These are phyloP conservation scores for Entrophospora sp. DNA, from an alignment of 192 early-diverging fungal species.

Conservation along the genomic window DNA sequence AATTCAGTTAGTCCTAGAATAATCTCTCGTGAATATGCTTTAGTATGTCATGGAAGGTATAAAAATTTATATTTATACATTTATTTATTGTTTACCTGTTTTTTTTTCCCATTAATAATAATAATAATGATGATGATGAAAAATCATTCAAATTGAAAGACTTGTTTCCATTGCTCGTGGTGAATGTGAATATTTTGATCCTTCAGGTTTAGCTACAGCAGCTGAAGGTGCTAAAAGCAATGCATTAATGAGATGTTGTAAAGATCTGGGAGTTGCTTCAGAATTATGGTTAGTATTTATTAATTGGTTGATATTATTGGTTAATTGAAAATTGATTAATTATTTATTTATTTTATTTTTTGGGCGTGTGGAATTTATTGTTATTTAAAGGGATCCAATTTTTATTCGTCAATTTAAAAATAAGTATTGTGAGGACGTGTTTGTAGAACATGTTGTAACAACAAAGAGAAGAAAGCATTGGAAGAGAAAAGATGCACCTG, in stretches of 20 bases:
- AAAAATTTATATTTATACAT: background rate
- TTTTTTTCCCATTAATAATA: background rate
- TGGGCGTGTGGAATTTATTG: background rate
- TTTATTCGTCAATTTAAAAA: slow-evolving; percentile 85
- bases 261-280: slow-evolving; percentile 84
- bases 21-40: slow-evolving; percentile 86
- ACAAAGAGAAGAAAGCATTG: slow-evolving; percentile 78
- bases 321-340: background rate
- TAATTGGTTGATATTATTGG: background rate
- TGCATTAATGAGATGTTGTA: slow-evolving; percentile 94
- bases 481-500: slow-evolving; percentile 64
- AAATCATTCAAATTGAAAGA: background rate
- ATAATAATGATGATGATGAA: background rate
- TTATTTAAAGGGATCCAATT: slow-evolving; percentile 63
- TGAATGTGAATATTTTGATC: slow-evolving; percentile 85
- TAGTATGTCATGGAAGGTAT: slow-evolving; percentile 77
- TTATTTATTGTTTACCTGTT: too few species aligned
- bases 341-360: background rate
- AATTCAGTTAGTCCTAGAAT: slow-evolving; percentile 71
- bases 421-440: slow-evolving; percentile 67
- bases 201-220: slow-evolving; percentile 66
- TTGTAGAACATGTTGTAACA: slow-evolving; percentile 63
- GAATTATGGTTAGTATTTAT: slow-evolving; percentile 69
- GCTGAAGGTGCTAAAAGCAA: slow-evolving; percentile 86
- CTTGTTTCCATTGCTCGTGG: slow-evolving; percentile 88